Evolutionary conservation across 768 basidiomycete species (phyloP), one percentile per base, ranked within the genome.

Genomic region (Omphalotus guepiniiformis): DNA sequence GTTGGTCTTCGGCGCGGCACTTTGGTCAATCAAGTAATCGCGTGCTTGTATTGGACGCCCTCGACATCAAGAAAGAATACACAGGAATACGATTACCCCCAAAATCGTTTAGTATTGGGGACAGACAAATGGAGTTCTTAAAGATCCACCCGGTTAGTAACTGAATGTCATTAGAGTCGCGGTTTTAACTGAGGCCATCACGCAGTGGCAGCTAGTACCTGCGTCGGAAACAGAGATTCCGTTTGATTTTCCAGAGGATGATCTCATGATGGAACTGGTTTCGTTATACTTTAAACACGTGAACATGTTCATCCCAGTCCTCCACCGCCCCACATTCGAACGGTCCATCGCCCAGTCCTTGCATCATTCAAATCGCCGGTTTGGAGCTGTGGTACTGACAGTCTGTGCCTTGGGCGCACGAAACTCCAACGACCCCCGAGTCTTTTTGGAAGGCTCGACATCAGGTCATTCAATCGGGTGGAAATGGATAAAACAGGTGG

Each of bases 241-340:
- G 0, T 63, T 62, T 41, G 35, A 15, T n/a, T 74, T 72, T 38
- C 72, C 73, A 0, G 58, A 63, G 0, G 50, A 56, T 1, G 70
- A 73, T 25, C 63, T 85, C 27, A 64, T 69, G 6, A 45, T 49
- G 4, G 29, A 37, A 2, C 65, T 85, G 21, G 61, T 84, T 42
- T 64, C 78, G n/a, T 61, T 72, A 18, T 83, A 74, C 53, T 85
- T 85, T 55, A 42, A 45, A 0, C 42, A 65, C 23, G 32, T 65
- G 44, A 75, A 82, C 51, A 40, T 57, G 7, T 49, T 69, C 28
- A 48, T 67, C 1, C 76, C 76, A 1, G 57, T 85, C 2, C 56
- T 86, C 8, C 80, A 83, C 51, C 67, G 72, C 1, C 72, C 73
- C 0, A 68, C 69, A 9, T 83, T 85, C 50, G 67, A 75, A 23